Evolutionary conservation across 2,329 filamentous ascomycete species (phyloP), one percentile per base, ranked within the genome.

Genomic region (Fusarium protoensiforme): DNA sequence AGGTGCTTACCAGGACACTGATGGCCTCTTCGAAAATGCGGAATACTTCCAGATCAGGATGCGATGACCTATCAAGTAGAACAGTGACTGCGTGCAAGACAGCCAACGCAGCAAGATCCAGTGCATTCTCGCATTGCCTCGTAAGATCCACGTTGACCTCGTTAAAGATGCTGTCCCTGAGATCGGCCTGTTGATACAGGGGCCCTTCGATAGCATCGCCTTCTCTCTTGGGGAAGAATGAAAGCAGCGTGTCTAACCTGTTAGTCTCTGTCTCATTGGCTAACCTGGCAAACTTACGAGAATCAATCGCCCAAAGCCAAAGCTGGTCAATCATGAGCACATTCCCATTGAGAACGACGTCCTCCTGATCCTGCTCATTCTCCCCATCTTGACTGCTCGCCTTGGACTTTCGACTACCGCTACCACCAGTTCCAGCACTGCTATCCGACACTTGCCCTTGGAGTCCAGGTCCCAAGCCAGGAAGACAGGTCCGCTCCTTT

Each of bases 321-420:
- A 92, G 78, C 74, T 92, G 90, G 66, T 92, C 91, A 0, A 92
- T 88, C 89, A 92, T 92, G n/a, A 92, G 78, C 4, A 90, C 84
- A 41, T 91, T 91, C 0, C 89, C 88, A 29, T 89, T 85, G 2
- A 86, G 77, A 3, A 88, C 79, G 9, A 82, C 76, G 8, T 87
- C 84, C 0, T 82, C 79, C 0, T 71, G 62, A 6, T 69, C 64
- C 11, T 83, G 79, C 3, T 87, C 83, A 0, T 80, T 77, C 1
- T 76, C 66, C 0, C 75, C 73, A 4, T 76, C 77, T 4, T 78
- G 74, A 69, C 80, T 81, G n/a, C 78, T 78, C 2, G 69, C 67
- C 62, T 75, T 79, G n/a, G 67, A 77, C 61, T 72, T 75, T 16
- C 69, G 75, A 60, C 75, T 79, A 4, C 74, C 78, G 22, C 77